These are phyloP conservation scores for Penicillium nucicola DNA, from an alignment of 495 filamentous ascomycete species.

Conservation along the genomic window DNA sequence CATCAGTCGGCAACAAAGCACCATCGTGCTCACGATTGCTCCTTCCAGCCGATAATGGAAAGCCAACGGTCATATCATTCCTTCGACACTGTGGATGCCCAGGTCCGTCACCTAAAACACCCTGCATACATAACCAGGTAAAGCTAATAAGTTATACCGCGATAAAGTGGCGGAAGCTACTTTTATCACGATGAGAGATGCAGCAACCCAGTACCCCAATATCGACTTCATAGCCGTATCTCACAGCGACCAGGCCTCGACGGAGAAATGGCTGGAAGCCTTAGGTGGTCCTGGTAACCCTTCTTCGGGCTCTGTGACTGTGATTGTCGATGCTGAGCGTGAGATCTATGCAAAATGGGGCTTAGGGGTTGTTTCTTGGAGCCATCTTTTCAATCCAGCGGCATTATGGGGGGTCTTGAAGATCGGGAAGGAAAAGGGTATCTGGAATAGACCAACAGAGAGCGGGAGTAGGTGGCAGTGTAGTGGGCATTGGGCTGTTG, in stretches of 20 bases:
- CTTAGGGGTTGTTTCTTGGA: slow-evolving; percentile 6
- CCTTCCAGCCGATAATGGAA: slow-evolving; percentile 5
- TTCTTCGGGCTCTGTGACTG: not conserved
- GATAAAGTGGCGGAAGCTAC: slow-evolving; percentile 4
- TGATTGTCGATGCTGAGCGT: slow-evolving; percentile 14
- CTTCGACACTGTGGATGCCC: slow-evolving; percentile 21
- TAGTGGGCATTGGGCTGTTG: slow-evolving; percentile 4
- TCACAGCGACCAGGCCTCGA: slow-evolving; percentile 7
- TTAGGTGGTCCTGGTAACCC: not conserved
- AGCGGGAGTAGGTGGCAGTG: slow-evolving; percentile 11
- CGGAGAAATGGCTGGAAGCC: slow-evolving; percentile 7
- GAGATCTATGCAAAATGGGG: slow-evolving; percentile 16
- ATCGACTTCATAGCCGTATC: slow-evolving; percentile 9
- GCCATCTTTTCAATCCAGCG: slow-evolving; percentile 7
- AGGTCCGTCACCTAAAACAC: slow-evolving; percentile 1
- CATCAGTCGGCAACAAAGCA: too few relatives aligned
- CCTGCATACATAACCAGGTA: not conserved
- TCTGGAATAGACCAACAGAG: slow-evolving; percentile 12
- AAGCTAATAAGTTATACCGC: not conserved
- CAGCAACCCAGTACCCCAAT: not conserved
- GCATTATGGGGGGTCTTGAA: slow-evolving; percentile 1
- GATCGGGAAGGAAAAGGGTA: slow-evolving; percentile 3
- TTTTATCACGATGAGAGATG: not conserved
- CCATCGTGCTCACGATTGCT: slow-evolving; percentile 1
- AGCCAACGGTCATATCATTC: slow-evolving; percentile 14